Evolutionary conservation across 2,329 filamentous ascomycete genomes (phyloP).

Genomic region (Metarhizium guizhouense): DNA sequence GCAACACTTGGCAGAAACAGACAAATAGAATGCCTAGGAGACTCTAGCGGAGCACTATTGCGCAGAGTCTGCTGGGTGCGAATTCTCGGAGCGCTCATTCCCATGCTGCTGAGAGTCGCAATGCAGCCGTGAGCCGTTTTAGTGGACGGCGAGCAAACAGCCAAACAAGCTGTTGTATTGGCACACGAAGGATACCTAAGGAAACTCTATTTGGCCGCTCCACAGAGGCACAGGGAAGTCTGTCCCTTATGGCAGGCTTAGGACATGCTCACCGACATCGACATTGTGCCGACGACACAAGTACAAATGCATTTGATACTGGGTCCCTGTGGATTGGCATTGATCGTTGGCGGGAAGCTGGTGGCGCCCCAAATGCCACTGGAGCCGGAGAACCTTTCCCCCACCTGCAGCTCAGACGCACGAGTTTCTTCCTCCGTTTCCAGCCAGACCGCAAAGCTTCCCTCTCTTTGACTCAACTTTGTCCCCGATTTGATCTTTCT

Average conservation of each 20-base stretch:
- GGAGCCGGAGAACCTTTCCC: not conserved
- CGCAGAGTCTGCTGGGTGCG: not conserved
- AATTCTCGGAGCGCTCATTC: not conserved
- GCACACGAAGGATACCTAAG: not conserved
- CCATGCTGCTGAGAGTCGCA: not conserved
- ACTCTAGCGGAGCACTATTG: not conserved
- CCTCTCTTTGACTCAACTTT: not conserved
- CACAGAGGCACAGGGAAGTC: not conserved
- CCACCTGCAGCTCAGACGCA: not conserved
- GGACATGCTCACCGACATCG: not conserved
- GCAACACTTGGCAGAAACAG: too few relatives aligned
- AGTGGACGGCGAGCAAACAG: not conserved
- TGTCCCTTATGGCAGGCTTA: not conserved
- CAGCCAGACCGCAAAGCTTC: slow-evolving; percentile 1
- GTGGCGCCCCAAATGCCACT: not conserved
- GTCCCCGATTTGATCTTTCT: not conserved
- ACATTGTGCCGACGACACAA: not conserved
- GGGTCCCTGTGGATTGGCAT: too few relatives aligned
- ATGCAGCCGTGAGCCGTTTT: not conserved
- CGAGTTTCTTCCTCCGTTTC: not conserved
- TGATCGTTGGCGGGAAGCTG: not conserved
- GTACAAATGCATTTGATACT: not conserved
- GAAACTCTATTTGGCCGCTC: not conserved
- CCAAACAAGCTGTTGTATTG: not conserved
- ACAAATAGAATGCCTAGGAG: not conserved